Evolutionary conservation across 2,329 filamentous ascomycete species (phyloP), one percentile per base, ranked within the genome.

Genomic region (Cercospora sojina): DNA sequence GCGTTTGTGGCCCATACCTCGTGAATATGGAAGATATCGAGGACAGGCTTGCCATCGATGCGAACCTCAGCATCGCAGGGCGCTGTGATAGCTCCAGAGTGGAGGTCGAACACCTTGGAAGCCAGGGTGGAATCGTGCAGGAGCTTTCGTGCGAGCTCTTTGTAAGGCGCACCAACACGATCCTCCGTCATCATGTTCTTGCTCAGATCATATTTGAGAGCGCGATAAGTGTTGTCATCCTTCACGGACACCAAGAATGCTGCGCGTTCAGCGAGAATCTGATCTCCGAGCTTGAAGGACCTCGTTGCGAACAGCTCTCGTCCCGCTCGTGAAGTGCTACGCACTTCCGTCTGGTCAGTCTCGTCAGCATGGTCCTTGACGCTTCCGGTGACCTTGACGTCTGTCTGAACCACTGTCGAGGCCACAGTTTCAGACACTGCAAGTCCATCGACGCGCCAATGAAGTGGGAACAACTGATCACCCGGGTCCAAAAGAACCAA

Each of bases 171-270:
- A 16, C 66, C 66, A 32, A 41, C 35, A 38, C 27, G 38, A n/a
- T 65, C 63, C n/a, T 67, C 63, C 1, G 55, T 67, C 59, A 67
- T 67, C 65, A 64, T 67, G 25, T 67, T 67, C 7, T 38, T 56
- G n/a, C n/a, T 16, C 29, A 58, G 29, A 49, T 67, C 62, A 35
- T 62, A 60, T 43, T 65, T 63, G 47, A 68, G 53, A 16, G 66
- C 64, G 0, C 13, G 18, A 23, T 65, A 65, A n/a, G 63, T 59
- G 60, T 49, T 49, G 10, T 47, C 12, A 12, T 65, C 63, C 23
- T 64, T 31, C 3, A 43, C 32, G 38, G 43, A 68, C 8, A 65
- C 12, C 29, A 65, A 31, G 47, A 62, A 65, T 3, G 55, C 47
- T 9, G 66, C 59, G 27, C 35, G 43, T 53, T 68, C 66, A 25